These are phyloP conservation scores for Ustilago xerochloae DNA, from an alignment of 1,284 basidiomycete genomes.

Conservation along the genomic window DNA sequence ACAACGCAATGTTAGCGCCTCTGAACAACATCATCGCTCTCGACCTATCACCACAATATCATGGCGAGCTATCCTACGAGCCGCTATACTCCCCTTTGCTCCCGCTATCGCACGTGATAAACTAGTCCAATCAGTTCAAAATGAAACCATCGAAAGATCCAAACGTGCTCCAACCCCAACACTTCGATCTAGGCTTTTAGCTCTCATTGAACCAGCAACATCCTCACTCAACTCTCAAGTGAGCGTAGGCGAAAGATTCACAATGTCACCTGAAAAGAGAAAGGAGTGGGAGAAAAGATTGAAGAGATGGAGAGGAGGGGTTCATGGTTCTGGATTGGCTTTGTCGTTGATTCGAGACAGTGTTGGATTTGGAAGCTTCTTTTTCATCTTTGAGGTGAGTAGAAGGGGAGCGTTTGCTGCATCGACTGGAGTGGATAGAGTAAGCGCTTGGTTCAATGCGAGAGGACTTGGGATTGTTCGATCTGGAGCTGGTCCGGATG, in stretches of 20 bases:
- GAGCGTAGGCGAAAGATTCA: conserved; percentile 19
- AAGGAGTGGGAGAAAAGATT: conserved; percentile 60
- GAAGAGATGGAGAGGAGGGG: conserved; percentile 57
- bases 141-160: conserved; percentile 43
- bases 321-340: conserved; percentile 63
- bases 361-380: conserved; percentile 68
- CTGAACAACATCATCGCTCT: conserved; percentile 5
- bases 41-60: conserved; percentile 42
- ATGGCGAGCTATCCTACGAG: conserved; percentile 62
- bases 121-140: conserved; percentile 50
- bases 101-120: conserved; percentile 44
- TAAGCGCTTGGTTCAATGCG: conserved; percentile 50
- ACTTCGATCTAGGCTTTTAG: conserved; percentile 16
- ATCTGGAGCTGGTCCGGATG: not conserved
- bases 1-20: conserved; percentile 43
- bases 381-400: conserved; percentile 68
- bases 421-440: conserved; percentile 62
- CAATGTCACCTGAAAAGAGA: conserved; percentile 47
- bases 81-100: conserved; percentile 65
- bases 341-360: conserved; percentile 68
- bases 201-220: conserved; percentile 28
- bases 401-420: conserved; percentile 61
- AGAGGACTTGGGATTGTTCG: conserved; percentile 34
- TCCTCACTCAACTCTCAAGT: conserved; percentile 11
- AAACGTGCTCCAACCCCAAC: conserved; percentile 24